phyloP scores from a whole-genome alignment of 2,329 filamentous ascomycete species.

The Colletotrichum sp. region DNA sequence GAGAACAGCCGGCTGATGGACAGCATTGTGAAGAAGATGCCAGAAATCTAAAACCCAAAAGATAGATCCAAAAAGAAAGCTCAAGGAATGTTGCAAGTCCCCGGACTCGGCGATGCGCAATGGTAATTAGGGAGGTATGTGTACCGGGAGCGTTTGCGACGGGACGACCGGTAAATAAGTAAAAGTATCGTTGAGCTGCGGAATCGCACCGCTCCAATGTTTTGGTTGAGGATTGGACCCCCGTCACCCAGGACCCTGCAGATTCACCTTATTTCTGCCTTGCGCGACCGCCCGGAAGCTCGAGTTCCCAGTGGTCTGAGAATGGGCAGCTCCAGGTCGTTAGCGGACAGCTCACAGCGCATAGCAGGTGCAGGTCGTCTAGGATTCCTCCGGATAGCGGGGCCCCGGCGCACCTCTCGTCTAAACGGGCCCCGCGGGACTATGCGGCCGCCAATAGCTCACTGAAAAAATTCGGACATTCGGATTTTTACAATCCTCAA shows the following conservation, averaged over 20 bases:
- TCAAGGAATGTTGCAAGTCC: not conserved
- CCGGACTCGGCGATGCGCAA: not conserved
- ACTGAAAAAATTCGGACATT: slow-evolving; percentile 18
- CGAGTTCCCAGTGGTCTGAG: slow-evolving; percentile 16
- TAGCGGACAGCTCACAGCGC: not conserved
- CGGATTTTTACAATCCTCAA: slow-evolving; percentile 12
- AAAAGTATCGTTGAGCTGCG: slow-evolving; percentile 4
- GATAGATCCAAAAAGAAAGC: not conserved
- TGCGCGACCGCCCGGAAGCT: slow-evolving; percentile 17
- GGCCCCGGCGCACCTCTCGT: slow-evolving; percentile 8
- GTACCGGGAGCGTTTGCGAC: not conserved
- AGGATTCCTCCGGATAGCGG: slow-evolving; percentile 6
- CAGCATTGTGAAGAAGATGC: not conserved
- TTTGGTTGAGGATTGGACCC: slow-evolving; percentile 17
- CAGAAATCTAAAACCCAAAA: not conserved
- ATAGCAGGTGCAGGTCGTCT: not conserved
- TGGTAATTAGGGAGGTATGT: not conserved
- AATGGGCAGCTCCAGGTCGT: not conserved
- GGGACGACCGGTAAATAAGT: not conserved
- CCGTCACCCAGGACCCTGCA: slow-evolving; percentile 9
- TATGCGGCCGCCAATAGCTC: not conserved
- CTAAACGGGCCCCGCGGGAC: not conserved
- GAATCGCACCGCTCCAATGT: slow-evolving; percentile 10
- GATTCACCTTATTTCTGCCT: slow-evolving; percentile 18
- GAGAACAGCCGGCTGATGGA: slow-evolving; percentile 46